Conservation (phyloP, 768 basidiomycete species). For the Floccularia luteovirens region DNA sequence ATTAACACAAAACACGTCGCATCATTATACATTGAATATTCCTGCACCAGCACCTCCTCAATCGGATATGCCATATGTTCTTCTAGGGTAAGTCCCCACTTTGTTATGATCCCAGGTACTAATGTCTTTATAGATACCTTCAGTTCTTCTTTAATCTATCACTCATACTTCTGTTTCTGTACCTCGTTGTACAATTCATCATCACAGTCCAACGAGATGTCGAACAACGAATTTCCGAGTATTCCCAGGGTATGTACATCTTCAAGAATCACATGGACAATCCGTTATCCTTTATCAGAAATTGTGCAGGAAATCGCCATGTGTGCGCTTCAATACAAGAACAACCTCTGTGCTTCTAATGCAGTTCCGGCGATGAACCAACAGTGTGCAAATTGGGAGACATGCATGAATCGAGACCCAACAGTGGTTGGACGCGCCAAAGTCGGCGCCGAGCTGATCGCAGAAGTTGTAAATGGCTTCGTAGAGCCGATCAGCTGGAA, state of each 20-base stretch:
- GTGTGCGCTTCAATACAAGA: conserved; percentile 74
- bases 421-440: conserved; percentile 81
- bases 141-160: conserved; percentile 94
- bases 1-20: conserved; percentile 51
- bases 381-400: conserved; percentile 86
- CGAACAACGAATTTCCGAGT: conserved; percentile 76
- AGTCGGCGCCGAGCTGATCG: conserved; percentile 91
- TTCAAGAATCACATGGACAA: neutral
- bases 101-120: neutral
- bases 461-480: conserved; percentile 93
- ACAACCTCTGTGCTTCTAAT: conserved; percentile 71
- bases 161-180: conserved; percentile 76
- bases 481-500: conserved; percentile 98
- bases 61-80: conserved; percentile 70
- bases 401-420: conserved; percentile 94
- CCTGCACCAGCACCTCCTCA: conserved; percentile 47
- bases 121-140: conserved; percentile 53
- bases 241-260: conserved; percentile 68
- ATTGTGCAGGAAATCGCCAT: conserved; percentile 89
- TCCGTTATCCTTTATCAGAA: conserved; percentile 34
- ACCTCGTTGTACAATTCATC: conserved; percentile 81
- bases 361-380: conserved; percentile 84
- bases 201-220: conserved; percentile 89
- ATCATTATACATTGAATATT: conserved; percentile 82
- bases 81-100: conserved; percentile 67